Evolutionary conservation across 202 grass and related monocot genomes (phyloP).

Genomic region (Dendrocalamus latiflorus): DNA sequence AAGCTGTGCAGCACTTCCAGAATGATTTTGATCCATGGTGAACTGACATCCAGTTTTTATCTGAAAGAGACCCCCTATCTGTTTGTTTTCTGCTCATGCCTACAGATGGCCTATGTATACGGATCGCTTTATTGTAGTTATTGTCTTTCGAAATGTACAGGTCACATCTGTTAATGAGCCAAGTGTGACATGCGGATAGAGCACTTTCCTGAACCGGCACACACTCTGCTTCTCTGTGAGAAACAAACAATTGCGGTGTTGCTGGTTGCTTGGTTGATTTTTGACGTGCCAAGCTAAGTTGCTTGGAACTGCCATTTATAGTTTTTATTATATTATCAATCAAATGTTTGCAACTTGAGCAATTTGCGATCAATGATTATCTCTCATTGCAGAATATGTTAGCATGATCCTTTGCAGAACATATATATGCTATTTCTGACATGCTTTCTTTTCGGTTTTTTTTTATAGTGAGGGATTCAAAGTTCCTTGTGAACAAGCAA

Average conservation of each 20-base stretch:
- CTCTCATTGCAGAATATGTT: neutral
- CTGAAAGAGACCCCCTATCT: constrained; percentile 6
- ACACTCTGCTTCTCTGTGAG: neutral
- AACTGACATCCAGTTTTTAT: constrained; percentile 24
- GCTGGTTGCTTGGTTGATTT: neutral
- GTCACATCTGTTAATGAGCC: neutral
- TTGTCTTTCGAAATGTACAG: constrained; percentile 11
- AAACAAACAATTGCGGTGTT: neutral
- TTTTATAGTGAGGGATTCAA: neutral
- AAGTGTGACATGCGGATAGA: neutral
- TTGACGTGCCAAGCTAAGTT: neutral
- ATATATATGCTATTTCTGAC: neutral
- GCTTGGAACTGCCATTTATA: neutral
- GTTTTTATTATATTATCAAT: neutral
- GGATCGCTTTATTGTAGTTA: neutral
- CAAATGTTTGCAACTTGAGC: neutral
- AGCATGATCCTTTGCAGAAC: neutral
- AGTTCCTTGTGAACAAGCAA: neutral
- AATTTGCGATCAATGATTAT: neutral
- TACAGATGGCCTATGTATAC: constrained; percentile 21
- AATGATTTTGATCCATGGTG: constrained; percentile 1
- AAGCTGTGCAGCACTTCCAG: constrained; percentile 12
- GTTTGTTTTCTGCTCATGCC: neutral
- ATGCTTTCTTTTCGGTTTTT: neutral
- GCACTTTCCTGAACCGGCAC: constrained; percentile 1